Conservation (phyloP, 352 stramenopile species). For the Pelagophyceae sp. region DNA sequence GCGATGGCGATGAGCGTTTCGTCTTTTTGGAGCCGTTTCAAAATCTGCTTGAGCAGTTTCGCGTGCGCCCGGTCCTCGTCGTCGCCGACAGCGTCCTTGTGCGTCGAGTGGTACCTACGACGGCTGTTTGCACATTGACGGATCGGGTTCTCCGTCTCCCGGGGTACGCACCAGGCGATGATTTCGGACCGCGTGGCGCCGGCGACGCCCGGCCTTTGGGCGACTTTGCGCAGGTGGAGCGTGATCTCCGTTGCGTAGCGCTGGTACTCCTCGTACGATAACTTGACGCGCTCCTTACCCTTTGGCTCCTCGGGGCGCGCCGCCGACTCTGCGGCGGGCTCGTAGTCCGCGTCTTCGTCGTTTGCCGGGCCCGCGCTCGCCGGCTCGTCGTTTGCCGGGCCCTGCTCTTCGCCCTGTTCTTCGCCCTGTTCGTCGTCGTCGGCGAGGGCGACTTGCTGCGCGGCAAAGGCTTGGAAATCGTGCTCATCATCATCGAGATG, state of each 20-base stretch:
- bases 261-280: constrained; percentile 17
- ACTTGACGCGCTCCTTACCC: constrained; percentile 1
- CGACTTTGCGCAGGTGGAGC: background rate
- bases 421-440: background rate
- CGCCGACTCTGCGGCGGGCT: background rate
- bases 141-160: no score
- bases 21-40: constrained; percentile 16
- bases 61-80: background rate
- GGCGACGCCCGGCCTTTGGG: background rate
- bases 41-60: constrained; percentile 16
- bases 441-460: background rate
- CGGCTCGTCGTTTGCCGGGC: background rate
- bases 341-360: background rate
- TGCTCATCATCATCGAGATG: constrained; percentile 59
- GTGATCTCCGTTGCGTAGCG: background rate
- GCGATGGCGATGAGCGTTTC: background rate
- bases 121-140: no score
- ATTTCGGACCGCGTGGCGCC: background rate
- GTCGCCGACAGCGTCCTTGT: constrained; percentile 3
- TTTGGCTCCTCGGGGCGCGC: no score
- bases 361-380: background rate
- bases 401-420: background rate
- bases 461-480: background rate
- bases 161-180: background rate
- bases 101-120: background rate